Conservation (phyloP, 176 grass and related monocot genomes). For the Ensete glaucum region DNA sequence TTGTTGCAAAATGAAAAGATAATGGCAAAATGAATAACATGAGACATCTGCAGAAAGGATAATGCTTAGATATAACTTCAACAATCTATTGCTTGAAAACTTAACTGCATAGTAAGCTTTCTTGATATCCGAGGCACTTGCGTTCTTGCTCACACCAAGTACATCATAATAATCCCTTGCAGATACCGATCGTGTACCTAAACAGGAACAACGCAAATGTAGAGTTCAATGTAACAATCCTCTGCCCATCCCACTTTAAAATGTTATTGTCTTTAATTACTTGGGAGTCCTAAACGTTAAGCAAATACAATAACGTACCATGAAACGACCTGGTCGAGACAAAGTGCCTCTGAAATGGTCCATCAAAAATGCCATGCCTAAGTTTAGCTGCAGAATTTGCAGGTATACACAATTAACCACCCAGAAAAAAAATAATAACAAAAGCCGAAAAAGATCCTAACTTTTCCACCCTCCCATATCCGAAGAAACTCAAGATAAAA, state of each 20-base stretch:
- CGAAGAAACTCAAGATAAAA: not conserved
- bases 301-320: constrained; percentile 20
- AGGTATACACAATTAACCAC: not conserved
- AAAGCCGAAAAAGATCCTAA: not conserved
- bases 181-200: constrained; percentile 54
- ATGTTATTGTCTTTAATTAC: not conserved
- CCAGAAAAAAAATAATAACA: not conserved
- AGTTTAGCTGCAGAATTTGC: constrained; percentile 29
- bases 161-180: constrained; percentile 76
- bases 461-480: not conserved
- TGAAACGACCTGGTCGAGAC: constrained; percentile 54
- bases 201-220: constrained; percentile 19
- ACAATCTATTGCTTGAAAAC: not conserved
- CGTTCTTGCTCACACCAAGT: constrained; percentile 59
- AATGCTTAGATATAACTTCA: too few relatives aligned
- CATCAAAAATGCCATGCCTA: constrained; percentile 16
- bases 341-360: constrained; percentile 17
- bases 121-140: constrained; percentile 60
- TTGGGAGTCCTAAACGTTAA: not conserved
- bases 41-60: too few relatives aligned
- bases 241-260: not conserved
- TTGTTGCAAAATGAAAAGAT: too few relatives aligned
- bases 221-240: not conserved
- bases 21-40: too few relatives aligned
- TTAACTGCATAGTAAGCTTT: constrained; percentile 71